phyloP scores from a whole-genome alignment of 2,329 filamentous ascomycete genomes.

The Cercospora citrullina region DNA sequence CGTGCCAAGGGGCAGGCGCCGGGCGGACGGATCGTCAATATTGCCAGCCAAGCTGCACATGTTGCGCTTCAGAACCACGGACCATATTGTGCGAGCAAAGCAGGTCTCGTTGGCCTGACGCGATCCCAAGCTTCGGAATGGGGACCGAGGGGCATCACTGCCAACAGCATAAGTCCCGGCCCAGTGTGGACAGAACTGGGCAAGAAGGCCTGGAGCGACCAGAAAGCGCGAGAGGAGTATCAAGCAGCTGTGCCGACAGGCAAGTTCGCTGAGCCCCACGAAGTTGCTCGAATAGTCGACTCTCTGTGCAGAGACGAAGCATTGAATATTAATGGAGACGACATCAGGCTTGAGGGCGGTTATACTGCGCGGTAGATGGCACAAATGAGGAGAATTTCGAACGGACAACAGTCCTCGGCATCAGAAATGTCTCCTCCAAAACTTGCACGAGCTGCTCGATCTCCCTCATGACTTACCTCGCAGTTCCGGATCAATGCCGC shows the following conservation, averaged over 20 bases:
- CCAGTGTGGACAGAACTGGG: slow-evolving; percentile 51
- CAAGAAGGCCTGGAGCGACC: slow-evolving; percentile 40
- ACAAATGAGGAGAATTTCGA: background rate
- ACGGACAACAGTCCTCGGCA: background rate
- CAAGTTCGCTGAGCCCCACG: slow-evolving; percentile 37
- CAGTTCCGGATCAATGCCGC: background rate
- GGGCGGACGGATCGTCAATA: slow-evolving; percentile 48
- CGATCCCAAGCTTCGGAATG: slow-evolving; percentile 52
- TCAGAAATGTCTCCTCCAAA: background rate
- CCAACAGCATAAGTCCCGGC: slow-evolving; percentile 50
- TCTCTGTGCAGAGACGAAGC: slow-evolving; percentile 40
- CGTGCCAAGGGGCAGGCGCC: slow-evolving; percentile 19
- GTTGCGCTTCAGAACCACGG: slow-evolving; percentile 49
- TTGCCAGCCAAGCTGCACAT: slow-evolving; percentile 51
- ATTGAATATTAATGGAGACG: slow-evolving; percentile 42
- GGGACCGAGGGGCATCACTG: slow-evolving; percentile 48
- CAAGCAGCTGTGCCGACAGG: slow-evolving; percentile 33
- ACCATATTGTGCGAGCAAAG: slow-evolving; percentile 52
- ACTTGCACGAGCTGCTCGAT: background rate
- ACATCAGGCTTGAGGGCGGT: slow-evolving; percentile 41
- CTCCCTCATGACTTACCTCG: background rate
- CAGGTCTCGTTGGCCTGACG: slow-evolving; percentile 48
- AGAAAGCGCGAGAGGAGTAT: slow-evolving; percentile 31
- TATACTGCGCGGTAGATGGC: slow-evolving; percentile 28
- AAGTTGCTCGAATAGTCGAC: slow-evolving; percentile 70